Conservation (phyloP, 1,284 basidiomycete species). For the Agaricales sp. region DNA sequence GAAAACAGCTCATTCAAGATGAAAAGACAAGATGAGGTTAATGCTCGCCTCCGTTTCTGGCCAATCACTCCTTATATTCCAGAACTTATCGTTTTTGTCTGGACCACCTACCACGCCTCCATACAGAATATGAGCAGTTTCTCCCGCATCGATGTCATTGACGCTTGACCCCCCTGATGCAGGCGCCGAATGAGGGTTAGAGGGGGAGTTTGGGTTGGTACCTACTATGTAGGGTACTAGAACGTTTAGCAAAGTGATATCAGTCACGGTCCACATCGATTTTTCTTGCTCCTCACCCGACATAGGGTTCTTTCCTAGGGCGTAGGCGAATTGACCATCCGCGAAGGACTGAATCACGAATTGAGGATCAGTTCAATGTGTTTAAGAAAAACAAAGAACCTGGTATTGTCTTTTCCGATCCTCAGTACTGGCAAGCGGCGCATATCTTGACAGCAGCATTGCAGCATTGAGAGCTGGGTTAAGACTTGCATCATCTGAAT, state of each 20-base stretch:
- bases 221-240: slow-evolving; percentile 75
- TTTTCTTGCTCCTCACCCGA: slow-evolving; percentile 50
- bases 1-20: slow-evolving; percentile 26
- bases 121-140: slow-evolving; percentile 71
- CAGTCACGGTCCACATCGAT: slow-evolving; percentile 3
- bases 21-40: slow-evolving; percentile 7
- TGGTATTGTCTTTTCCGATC: slow-evolving; percentile 53
- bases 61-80: slow-evolving; percentile 79
- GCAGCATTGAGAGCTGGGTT: slow-evolving; percentile 85
- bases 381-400: slow-evolving; percentile 24
- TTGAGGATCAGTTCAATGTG: slow-evolving; percentile 9
- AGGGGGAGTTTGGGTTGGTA: slow-evolving; percentile 79
- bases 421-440: slow-evolving; percentile 55
- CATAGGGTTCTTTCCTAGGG: slow-evolving; percentile 83
- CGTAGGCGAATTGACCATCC: slow-evolving; percentile 70
- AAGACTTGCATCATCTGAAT: slow-evolving; percentile 69
- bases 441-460: slow-evolving; percentile 72
- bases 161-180: slow-evolving; percentile 75
- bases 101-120: slow-evolving; percentile 88
- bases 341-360: slow-evolving; percentile 45
- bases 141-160: slow-evolving; percentile 52
- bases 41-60: slow-evolving; percentile 57
- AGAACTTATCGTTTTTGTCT: slow-evolving; percentile 66
- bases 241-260: slow-evolving; percentile 7
- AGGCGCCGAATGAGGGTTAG: slow-evolving; percentile 82